Percentiles rank a stretch among this genome's conserved stretches.
These are phyloP conservation scores for Helotiales sp. DNA, from an alignment of 2,329 filamentous ascomycete genomes.

Conservation along the genomic window DNA sequence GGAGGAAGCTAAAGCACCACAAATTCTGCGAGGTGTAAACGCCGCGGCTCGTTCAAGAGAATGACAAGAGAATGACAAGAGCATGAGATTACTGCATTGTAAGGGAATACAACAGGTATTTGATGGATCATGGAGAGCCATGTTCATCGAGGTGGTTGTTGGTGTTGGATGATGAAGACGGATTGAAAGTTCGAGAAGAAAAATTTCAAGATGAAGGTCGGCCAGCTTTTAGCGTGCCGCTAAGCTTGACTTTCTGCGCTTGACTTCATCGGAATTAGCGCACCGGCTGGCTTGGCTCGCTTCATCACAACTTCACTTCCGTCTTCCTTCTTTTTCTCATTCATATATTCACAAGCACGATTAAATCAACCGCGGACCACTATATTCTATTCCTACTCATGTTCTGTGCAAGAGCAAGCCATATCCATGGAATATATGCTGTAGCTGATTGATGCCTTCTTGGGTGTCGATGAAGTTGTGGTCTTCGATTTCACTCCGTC, in stretches of 20 bases:
- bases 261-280: neutral
- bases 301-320: constrained; percentile 2
- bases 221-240: constrained; percentile 1
- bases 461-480: constrained; percentile 18
- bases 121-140: neutral
- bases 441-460: constrained; percentile 21
- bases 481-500: neutral
- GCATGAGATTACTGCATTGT: neutral
- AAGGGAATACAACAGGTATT: neutral
- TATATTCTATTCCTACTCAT: constrained; percentile 39
- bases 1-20: neutral
- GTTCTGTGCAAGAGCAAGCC: constrained; percentile 39
- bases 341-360: constrained; percentile 25
- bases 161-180: neutral
- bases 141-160: neutral
- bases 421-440: constrained; percentile 23
- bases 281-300: neutral
- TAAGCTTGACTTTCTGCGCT: constrained; percentile 4
- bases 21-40: neutral
- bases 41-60: neutral
- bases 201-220: constrained; percentile 11
- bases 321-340: neutral
- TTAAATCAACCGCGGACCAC: constrained; percentile 16
- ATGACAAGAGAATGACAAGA: neutral
- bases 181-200: neutral